phyloP scores from a whole-genome alignment of 176 grass and related monocot species.

The barley (Hordeum vulgare) region MorexV3_pseudomolecules_assembly NC_058523.1:36511555-36512054 shows the following conservation, averaged over 20 bases:
- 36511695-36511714: conserved; percentile 83
- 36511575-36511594: conserved; percentile 79
- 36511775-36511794: conserved; percentile 21
- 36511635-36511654: conserved; percentile 77
- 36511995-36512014: not conserved
- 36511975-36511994: not conserved
- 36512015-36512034: not conserved
- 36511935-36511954: not conserved
- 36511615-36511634: conserved; percentile 69
- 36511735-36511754: not conserved
- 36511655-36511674: conserved; percentile 87
- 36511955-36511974: not conserved
- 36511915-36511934: conserved; percentile 14
- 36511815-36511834: conserved; percentile 96
- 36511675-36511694: conserved; percentile 77
- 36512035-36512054: not conserved
- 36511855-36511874: conserved; percentile 73
- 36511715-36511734: not conserved
- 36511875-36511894: conserved; percentile 92
- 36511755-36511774: not conserved
- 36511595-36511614: conserved; percentile 72
- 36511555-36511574: conserved; percentile 86
- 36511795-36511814: conserved; percentile 77
- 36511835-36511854: conserved; percentile 79
- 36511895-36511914: conserved; percentile 81